Percentiles rank a stretch among this genome's conserved stretches.
These are phyloP conservation scores for Lindgomyces ingoldianus DNA, from an alignment of 495 filamentous ascomycete genomes.

Conservation along the genomic window DNA sequence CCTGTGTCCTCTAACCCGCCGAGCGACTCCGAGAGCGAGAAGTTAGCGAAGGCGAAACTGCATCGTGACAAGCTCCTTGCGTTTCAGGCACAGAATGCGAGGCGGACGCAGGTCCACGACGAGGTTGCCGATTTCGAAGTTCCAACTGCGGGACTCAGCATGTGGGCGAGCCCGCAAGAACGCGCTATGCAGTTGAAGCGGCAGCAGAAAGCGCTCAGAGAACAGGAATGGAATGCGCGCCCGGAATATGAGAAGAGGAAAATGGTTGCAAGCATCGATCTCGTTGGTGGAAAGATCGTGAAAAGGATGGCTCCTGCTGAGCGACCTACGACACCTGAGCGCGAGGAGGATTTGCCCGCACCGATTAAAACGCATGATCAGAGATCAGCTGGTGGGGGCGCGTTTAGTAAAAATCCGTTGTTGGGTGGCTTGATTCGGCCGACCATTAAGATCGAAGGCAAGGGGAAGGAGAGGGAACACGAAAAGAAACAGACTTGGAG, in stretches of 20 bases:
- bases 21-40: conserved; percentile 47
- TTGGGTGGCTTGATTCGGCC: conserved; percentile 78
- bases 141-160: conserved; percentile 63
- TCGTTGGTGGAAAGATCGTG: conserved; percentile 74
- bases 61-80: conserved; percentile 80
- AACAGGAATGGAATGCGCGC: conserved; percentile 86
- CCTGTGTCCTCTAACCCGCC: conserved; percentile 49
- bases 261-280: conserved; percentile 83
- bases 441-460: conserved; percentile 61
- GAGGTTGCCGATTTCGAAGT: conserved; percentile 94
- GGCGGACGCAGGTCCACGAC: conserved; percentile 83
- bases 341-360: conserved; percentile 51
- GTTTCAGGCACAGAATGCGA: conserved; percentile 87
- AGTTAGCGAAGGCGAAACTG: conserved; percentile 58
- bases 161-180: conserved; percentile 89
- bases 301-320: conserved; percentile 69
- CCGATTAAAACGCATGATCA: conserved; percentile 32
- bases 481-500: conserved; percentile 66
- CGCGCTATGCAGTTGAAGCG: conserved; percentile 82
- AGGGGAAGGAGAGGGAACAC: conserved; percentile 43
- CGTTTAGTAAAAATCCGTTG: conserved; percentile 83
- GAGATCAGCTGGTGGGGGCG: conserved; percentile 45
- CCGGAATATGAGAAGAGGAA: conserved; percentile 93
- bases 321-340: conserved; percentile 44
- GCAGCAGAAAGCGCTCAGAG: conserved; percentile 82